Percentiles rank a stretch among this genome's conserved stretches.
Conservation (phyloP, 306 rosid genomes). For the Cucurbita argyrosperma region DNA sequence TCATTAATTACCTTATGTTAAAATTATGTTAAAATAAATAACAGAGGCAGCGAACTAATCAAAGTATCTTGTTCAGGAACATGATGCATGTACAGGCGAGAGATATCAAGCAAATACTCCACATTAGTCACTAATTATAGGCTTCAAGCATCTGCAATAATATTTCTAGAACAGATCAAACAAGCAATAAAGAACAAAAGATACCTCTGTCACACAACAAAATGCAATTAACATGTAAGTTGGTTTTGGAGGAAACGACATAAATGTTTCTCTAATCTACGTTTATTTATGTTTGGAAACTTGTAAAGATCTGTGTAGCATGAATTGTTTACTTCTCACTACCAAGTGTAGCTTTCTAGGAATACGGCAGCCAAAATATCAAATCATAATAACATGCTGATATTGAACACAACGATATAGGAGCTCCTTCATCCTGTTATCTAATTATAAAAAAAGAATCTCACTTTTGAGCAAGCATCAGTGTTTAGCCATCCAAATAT, state of each 20-base stretch:
- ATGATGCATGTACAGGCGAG: neutral
- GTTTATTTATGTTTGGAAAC: neutral
- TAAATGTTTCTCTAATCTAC: neutral
- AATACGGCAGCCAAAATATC: neutral
- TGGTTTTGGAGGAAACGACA: neutral
- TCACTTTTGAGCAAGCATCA: neutral
- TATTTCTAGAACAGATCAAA: neutral
- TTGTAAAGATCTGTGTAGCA: neutral
- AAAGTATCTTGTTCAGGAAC: neutral
- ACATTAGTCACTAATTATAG: constrained; percentile 5
- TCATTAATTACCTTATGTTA: neutral
- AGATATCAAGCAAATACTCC: constrained; percentile 5
- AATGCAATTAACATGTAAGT: neutral
- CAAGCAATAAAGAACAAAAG: neutral
- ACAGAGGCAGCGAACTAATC: neutral
- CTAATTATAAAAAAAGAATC: neutral
- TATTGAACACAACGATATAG: neutral
- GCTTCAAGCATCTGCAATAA: constrained; percentile 4
- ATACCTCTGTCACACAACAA: neutral
- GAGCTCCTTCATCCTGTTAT: neutral
- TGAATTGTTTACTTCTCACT: neutral
- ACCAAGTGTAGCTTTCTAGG: neutral
- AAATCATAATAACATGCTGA: neutral
- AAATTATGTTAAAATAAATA: neutral
- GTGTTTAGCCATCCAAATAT: neutral